Percentiles rank a stretch among this genome's conserved stretches.
Evolutionary conservation across 352 stramenopile genomes (phyloP).

Genomic region (Globisporangium mamillatum): DNA sequence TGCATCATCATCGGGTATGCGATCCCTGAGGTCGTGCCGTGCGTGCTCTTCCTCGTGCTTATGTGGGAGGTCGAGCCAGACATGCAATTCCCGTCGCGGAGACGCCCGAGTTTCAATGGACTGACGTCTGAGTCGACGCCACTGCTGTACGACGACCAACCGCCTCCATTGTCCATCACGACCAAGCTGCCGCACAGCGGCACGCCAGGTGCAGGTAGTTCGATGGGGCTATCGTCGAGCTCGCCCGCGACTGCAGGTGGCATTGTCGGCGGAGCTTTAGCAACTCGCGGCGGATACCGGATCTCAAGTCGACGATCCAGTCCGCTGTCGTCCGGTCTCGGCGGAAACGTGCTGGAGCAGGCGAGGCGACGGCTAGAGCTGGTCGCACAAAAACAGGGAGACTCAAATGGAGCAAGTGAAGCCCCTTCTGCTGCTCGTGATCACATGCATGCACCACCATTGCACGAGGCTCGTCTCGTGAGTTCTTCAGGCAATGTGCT

Average conservation of each 20-base stretch:
- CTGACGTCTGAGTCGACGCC: slow-evolving; percentile 15
- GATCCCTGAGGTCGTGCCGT: slow-evolving; percentile 70
- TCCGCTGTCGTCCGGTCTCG: slow-evolving; percentile 59
- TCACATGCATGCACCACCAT: background rate
- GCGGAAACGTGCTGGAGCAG: slow-evolving; percentile 46
- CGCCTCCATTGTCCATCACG: slow-evolving; percentile 46
- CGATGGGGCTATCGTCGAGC: slow-evolving; percentile 4
- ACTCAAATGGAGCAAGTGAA: background rate
- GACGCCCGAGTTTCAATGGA: slow-evolving; percentile 45
- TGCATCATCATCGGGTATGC: slow-evolving; percentile 75
- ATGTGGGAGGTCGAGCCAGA: slow-evolving; percentile 86
- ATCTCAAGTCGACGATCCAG: slow-evolving; percentile 40
- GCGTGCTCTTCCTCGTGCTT: slow-evolving; percentile 74
- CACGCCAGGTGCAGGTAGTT: slow-evolving; percentile 17
- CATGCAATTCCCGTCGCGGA: slow-evolving; percentile 53
- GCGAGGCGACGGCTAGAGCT: slow-evolving; percentile 23
- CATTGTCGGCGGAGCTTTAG: slow-evolving; percentile 3
- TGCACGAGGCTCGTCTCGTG: slow-evolving; percentile 11
- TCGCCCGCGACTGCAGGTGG: slow-evolving; percentile 6
- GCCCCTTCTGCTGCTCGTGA: background rate
- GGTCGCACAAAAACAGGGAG: slow-evolving; percentile 6
- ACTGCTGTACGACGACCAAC: slow-evolving; percentile 19
- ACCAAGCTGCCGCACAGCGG: slow-evolving; percentile 13
- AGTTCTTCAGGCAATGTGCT: slow-evolving; percentile 16
- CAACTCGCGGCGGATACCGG: slow-evolving; percentile 20